Conservation (phyloP, 108 stramenopile species). For the Cyclotella distinguenda region DNA sequence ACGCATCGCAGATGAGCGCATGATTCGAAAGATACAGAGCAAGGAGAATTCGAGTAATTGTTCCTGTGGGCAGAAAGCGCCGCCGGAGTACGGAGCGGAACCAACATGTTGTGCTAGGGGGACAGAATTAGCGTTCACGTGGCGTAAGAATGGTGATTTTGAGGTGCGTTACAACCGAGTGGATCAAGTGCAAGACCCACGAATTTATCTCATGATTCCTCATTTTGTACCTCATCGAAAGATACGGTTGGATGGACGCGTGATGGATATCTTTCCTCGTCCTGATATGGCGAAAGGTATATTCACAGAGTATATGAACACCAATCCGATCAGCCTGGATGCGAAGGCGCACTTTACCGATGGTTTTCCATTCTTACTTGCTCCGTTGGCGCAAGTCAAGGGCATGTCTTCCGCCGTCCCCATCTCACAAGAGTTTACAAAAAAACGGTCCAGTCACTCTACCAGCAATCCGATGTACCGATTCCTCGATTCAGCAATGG, state of each 20-base stretch:
- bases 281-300: constrained; percentile 83
- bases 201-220: not conserved
- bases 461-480: constrained; percentile 28
- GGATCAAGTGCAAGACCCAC: too few species aligned
- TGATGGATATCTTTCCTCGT: constrained; percentile 76
- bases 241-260: constrained; percentile 73
- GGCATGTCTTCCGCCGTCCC: constrained; percentile 50
- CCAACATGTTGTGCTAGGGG: constrained; percentile 83
- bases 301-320: constrained; percentile 79
- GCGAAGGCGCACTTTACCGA: constrained; percentile 71
- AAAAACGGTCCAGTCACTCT: constrained; percentile 1
- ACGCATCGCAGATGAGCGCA: constrained; percentile 63
- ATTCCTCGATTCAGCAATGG: constrained; percentile 17
- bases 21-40: constrained; percentile 61
- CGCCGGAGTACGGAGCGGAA: constrained; percentile 67
- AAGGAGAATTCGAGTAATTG: constrained; percentile 76
- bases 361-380: constrained; percentile 84
- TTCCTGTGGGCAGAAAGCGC: constrained; percentile 83
- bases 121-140: constrained; percentile 83
- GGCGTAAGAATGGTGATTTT: constrained; percentile 80
- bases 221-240: not conserved
- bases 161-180: constrained; percentile 59
- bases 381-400: constrained; percentile 73
- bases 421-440: constrained; percentile 7
- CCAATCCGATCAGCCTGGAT: constrained; percentile 80